Percentiles rank a stretch among this genome's conserved stretches.
These are phyloP conservation scores for Helminthosporium solani DNA, from an alignment of 2,329 filamentous ascomycete species.

Conservation along the genomic window DNA sequence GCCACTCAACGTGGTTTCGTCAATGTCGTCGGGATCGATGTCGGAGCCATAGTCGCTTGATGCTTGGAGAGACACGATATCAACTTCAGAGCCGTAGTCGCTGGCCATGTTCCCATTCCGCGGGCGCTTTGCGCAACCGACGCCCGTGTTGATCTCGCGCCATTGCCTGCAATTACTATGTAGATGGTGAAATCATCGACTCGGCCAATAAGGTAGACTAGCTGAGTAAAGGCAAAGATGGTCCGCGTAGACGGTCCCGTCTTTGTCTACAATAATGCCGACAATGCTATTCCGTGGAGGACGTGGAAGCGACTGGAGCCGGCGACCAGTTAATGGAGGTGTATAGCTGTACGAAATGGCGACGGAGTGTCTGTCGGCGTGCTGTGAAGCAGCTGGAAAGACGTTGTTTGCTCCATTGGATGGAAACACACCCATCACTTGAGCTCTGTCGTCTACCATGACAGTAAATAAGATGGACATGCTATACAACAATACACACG, in stretches of 20 bases:
- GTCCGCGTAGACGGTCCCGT: constrained; percentile 61
- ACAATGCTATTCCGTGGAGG: constrained; percentile 45
- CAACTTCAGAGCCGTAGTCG: constrained; percentile 66
- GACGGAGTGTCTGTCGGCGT: constrained; percentile 33
- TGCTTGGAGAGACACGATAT: constrained; percentile 44
- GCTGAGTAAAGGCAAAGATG: background rate
- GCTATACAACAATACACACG: too few species aligned
- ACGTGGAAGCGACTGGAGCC: constrained; percentile 32
- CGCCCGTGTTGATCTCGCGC: too few species aligned
- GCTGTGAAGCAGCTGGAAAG: constrained; percentile 42
- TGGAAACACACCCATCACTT: constrained; percentile 46
- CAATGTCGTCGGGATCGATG: constrained; percentile 53
- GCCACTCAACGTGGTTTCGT: constrained; percentile 58
- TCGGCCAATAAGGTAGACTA: background rate
- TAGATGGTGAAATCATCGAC: constrained; percentile 16
- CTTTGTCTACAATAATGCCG: constrained; percentile 60
- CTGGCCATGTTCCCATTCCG: constrained; percentile 43
- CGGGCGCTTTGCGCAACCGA: background rate
- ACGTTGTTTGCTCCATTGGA: constrained; percentile 35
- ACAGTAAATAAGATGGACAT: background rate
- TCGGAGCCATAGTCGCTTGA: constrained; percentile 66
- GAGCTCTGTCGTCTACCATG: constrained; percentile 40
- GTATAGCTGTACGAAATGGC: constrained; percentile 40
- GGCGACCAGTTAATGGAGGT: constrained; percentile 32
- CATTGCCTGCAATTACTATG: constrained; percentile 13